phyloP scores from a whole-genome alignment of 1,139 yeast species.

The Keqinozyma sinolaborantium region DNA sequence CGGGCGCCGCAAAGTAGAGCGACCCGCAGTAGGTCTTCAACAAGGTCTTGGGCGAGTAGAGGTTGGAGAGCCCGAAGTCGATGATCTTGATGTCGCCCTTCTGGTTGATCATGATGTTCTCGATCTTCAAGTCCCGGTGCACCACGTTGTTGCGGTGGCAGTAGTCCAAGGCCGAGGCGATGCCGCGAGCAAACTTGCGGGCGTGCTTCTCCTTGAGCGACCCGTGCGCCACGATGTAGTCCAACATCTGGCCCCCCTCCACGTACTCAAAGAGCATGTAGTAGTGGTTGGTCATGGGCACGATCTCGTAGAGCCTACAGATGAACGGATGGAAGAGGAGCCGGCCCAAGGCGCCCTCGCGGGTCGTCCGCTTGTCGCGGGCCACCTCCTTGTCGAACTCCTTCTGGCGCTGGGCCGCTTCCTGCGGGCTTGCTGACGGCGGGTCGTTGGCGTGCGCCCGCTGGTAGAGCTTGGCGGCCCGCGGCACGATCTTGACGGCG shows the following conservation, averaged over 20 bases:
- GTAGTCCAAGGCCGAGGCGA: slow-evolving; percentile 90
- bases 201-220: slow-evolving; percentile 92
- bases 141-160: slow-evolving; percentile 93
- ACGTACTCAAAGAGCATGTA: slow-evolving; percentile 97
- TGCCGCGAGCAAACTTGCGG: slow-evolving; percentile 92
- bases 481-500: slow-evolving; percentile 79
- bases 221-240: slow-evolving; percentile 96
- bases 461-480: slow-evolving; percentile 74
- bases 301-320: slow-evolving; percentile 89
- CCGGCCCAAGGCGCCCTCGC: slow-evolving; percentile 94
- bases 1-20: slow-evolving; percentile 97
- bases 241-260: slow-evolving; percentile 97
- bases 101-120: slow-evolving; percentile 90
- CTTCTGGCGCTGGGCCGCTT: slow-evolving; percentile 59
- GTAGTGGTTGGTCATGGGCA: slow-evolving; percentile 94
- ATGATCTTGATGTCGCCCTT: slow-evolving; percentile 93
- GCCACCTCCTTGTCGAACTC: slow-evolving; percentile 85
- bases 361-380: slow-evolving; percentile 84
- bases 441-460: slow-evolving; percentile 75
- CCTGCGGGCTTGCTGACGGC: slow-evolving; percentile 55
- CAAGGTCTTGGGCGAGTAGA: slow-evolving; percentile 68
- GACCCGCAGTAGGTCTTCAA: slow-evolving; percentile 97
- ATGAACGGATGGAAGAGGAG: slow-evolving; percentile 89
- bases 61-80: slow-evolving; percentile 92
- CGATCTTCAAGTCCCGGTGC: slow-evolving; percentile 94